These are phyloP conservation scores for Collybiopsis confluens DNA, from an alignment of 768 basidiomycete species.

Conservation along the genomic window DNA sequence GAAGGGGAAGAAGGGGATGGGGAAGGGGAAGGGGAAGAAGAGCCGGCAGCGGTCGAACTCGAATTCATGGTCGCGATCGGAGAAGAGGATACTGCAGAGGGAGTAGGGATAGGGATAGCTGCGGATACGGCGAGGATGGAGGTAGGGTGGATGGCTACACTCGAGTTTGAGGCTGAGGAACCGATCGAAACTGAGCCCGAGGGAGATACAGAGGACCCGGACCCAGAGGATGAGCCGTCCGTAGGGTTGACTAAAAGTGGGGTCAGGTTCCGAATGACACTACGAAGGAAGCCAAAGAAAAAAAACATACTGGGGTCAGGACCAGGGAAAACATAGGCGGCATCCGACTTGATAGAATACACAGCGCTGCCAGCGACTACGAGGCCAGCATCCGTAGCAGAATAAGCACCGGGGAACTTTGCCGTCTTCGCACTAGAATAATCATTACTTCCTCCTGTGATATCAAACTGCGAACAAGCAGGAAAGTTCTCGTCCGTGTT, in stretches of 20 bases:
- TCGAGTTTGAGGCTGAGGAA: not conserved
- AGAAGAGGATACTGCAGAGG: not conserved
- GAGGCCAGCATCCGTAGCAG: slow-evolving; percentile 2
- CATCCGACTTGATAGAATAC: slow-evolving; percentile 1
- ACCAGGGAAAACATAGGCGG: slow-evolving; percentile 5
- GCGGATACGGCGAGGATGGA: not conserved
- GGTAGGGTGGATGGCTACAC: not conserved
- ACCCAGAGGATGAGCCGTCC: slow-evolving; percentile 1
- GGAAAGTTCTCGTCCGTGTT: slow-evolving; percentile 3
- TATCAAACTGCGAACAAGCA: slow-evolving; percentile 4
- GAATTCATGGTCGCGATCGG: too few relatives aligned
- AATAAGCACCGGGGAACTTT: slow-evolving; percentile 5
- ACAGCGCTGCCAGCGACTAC: not conserved
- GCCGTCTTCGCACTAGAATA: slow-evolving; percentile 1
- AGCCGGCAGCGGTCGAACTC: too few relatives aligned
- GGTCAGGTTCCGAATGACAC: too few relatives aligned
- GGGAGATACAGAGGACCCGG: not conserved
- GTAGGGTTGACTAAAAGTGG: too few relatives aligned
- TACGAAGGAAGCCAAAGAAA: too few relatives aligned
- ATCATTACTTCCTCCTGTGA: slow-evolving; percentile 2
- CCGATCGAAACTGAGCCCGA: not conserved
- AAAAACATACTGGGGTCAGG: not conserved
- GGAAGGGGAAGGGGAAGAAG: not conserved
- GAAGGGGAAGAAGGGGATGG: not conserved
- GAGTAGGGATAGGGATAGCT: not conserved